Conservation (phyloP, 106 monocot species). For the Amphibolis antarctica region DNA sequence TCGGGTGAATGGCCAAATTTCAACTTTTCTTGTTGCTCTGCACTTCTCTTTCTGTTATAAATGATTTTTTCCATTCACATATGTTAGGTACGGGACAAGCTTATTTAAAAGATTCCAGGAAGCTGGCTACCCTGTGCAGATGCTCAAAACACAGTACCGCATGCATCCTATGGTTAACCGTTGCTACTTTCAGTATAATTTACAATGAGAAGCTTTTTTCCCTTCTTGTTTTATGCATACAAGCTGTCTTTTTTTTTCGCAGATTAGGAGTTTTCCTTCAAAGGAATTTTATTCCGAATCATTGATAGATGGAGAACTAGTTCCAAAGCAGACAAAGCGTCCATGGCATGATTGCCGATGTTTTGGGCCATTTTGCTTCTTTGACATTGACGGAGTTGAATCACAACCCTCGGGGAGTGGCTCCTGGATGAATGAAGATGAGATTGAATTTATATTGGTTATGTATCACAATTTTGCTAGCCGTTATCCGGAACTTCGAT, state of each 20-base stretch:
- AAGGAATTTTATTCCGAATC: constrained; percentile 73
- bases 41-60: background rate
- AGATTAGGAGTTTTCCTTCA: constrained; percentile 93
- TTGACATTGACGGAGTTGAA: constrained; percentile 73
- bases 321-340: constrained; percentile 45
- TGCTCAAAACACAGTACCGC: constrained; percentile 93
- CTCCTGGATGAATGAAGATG: constrained; percentile 81
- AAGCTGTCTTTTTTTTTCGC: constrained; percentile 8
- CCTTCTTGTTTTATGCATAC: background rate
- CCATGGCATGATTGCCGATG: constrained; percentile 71
- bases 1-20: constrained; percentile 37
- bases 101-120: constrained; percentile 96
- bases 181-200: background rate
- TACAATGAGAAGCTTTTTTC: background rate
- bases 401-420: constrained; percentile 62
- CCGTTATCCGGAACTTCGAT: constrained; percentile 52
- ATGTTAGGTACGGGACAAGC: constrained; percentile 73
- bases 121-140: constrained; percentile 89
- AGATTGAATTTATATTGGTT: constrained; percentile 59
- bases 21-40: background rate
- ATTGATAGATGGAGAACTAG: constrained; percentile 60
- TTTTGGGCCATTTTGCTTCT: constrained; percentile 90
- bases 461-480: constrained; percentile 59
- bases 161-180: constrained; percentile 88
- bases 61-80: constrained; percentile 1